Percentiles rank a stretch among this genome's conserved stretches.
These are phyloP conservation scores for Colletotrichum lindemuthianum DNA, from an alignment of 2,329 filamentous ascomycete species.

Conservation along the genomic window DNA sequence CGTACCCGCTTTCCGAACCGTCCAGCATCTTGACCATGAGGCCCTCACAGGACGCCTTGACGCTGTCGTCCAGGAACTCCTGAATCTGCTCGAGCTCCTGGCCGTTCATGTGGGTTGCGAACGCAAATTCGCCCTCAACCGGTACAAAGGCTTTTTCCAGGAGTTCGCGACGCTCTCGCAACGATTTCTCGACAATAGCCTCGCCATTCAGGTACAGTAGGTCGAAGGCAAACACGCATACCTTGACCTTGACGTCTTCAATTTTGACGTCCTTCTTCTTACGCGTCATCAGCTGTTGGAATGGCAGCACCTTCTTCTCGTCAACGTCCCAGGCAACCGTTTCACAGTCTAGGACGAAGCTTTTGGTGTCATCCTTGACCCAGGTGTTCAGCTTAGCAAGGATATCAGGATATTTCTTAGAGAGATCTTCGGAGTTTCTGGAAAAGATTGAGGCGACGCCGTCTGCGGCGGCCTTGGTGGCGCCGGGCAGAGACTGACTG, in stretches of 20 bases:
- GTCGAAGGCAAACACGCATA: conserved; percentile 97
- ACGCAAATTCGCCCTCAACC: conserved; percentile 89
- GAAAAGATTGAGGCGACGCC: conserved; percentile 96
- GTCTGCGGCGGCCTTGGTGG: conserved; percentile 71
- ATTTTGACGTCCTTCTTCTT: conserved; percentile 97
- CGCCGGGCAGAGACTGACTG: conserved; percentile 66
- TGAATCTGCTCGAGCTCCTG: conserved; percentile 95
- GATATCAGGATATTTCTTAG: conserved; percentile 97
- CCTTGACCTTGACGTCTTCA: conserved; percentile 95
- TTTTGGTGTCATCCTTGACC: conserved; percentile 90
- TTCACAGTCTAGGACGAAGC: conserved; percentile 98
- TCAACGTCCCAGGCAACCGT: conserved; percentile 96
- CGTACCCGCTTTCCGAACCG: conserved; percentile 90
- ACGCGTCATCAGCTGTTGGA: conserved; percentile 97
- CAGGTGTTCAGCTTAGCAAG: conserved; percentile 86
- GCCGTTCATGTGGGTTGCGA: conserved; percentile 87
- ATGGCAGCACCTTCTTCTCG: conserved; percentile 95
- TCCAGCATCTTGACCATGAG: conserved; percentile 99
- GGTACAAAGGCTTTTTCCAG: conserved; percentile 78
- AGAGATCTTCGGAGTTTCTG: conserved; percentile 94
- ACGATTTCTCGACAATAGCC: conserved; percentile 84
- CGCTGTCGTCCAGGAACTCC: conserved; percentile 88
- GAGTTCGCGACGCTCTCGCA: conserved; percentile 84
- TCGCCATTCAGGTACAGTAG: conserved; percentile 93
- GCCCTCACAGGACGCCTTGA: conserved; percentile 96